These are phyloP conservation scores for Coemansia furcata DNA, from an alignment of 192 early-diverging fungal species.

Conservation along the genomic window DNA sequence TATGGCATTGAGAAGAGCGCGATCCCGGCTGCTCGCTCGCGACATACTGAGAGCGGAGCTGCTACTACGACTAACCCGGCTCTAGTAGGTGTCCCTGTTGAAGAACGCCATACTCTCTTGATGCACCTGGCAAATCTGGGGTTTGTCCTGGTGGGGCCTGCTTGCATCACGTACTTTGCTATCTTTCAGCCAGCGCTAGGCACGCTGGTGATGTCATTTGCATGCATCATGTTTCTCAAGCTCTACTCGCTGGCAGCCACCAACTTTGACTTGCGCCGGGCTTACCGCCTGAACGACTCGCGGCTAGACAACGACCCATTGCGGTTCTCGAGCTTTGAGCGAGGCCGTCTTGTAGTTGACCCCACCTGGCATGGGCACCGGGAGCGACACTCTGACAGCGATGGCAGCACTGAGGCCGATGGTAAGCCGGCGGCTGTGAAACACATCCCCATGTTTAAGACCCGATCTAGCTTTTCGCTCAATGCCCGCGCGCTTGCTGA, in stretches of 20 bases:
- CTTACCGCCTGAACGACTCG: constrained; percentile 53
- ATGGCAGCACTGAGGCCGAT: not conserved
- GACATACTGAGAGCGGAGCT: constrained; percentile 2
- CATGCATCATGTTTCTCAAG: constrained; percentile 76
- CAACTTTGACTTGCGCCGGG: constrained; percentile 71
- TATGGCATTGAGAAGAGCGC: constrained; percentile 61
- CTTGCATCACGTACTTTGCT: constrained; percentile 62
- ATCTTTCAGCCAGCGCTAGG: constrained; percentile 72
- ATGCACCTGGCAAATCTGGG: constrained; percentile 58
- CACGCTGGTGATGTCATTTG: constrained; percentile 58
- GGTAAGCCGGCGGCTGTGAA: not conserved
- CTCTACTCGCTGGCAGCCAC: constrained; percentile 75
- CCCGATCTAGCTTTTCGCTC: constrained; percentile 41
- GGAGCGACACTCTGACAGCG: not conserved
- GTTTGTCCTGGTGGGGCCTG: constrained; percentile 59
- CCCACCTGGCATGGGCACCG: not conserved
- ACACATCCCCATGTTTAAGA: constrained; percentile 5
- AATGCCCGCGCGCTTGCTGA: constrained; percentile 32
- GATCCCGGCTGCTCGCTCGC: constrained; percentile 9
- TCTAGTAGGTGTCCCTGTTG: constrained; percentile 22
- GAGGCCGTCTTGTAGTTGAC: constrained; percentile 21
- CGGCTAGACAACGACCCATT: constrained; percentile 38
- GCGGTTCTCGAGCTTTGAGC: constrained; percentile 18
- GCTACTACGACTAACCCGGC: not conserved
- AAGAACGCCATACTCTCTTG: constrained; percentile 26